Base-by-base conservation (phyloP, 305 asterid species). In the Euphrasia arctica region DNA sequence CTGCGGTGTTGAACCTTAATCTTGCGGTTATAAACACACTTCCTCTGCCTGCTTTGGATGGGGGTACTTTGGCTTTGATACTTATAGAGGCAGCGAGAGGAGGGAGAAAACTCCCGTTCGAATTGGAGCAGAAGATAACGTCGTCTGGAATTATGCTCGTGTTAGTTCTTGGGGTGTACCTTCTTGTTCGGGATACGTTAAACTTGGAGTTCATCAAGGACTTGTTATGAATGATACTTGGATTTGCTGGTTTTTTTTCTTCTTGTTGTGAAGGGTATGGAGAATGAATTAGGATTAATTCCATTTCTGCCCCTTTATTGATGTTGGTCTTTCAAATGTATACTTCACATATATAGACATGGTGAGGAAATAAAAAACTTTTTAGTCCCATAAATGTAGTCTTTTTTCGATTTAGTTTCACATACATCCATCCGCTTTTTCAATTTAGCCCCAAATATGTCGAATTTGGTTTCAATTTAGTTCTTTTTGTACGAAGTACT, bases 1-100 rank as follows among this genome's bases (percentile, higher is more conserved):
- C 98, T 0, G 96, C 97, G 28, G 45, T 90, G 69, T 64, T 93
- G 79, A 93, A 93, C 73, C 73, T 93, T 45, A 93, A 93, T 75
- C 95, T 93, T 31, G 98, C 98, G 0, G 92, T 93, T 22, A 93
- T 90, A 71, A 93, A 93, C 74, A 86, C 90, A 54, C 96, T 93
- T 76, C 98, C 98, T 51, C 69, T 93, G 59, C 98, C 97, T 4
- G 98, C 98, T 51, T 70, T 93, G 54, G 98, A 93, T 54, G 98
- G 98, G 22, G 97, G 97, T 32, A 76, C 98, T 7, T 78, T 93
- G 80, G 95, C 97, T 0, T 78, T 93, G 83, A 77, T 90, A 32
- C 88, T 90, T 14, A 42, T 87, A 28, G 96, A 88, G 77, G 96
- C 96, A 5, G 96, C 80, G 12, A 77, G 98, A 76, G 98, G 98